Percentiles rank a stretch among this genome's conserved stretches.
phyloP scores from a whole-genome alignment of 805 yeast species.

The Candida endomychidarum region DNA sequence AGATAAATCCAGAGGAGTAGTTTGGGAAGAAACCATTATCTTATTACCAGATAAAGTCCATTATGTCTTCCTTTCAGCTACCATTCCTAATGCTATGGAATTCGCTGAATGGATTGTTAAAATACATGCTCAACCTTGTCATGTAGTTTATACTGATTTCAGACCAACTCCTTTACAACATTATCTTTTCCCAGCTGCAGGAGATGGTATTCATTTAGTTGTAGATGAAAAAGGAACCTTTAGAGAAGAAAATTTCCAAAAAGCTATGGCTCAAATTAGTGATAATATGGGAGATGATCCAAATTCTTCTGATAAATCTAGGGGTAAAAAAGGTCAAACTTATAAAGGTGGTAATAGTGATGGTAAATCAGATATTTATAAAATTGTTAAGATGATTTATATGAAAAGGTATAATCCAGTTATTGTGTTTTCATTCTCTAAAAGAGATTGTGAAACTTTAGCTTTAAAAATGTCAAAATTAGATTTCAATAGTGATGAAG shows the following conservation, averaged over 20 bases:
- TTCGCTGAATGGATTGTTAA: slow-evolving; percentile 98
- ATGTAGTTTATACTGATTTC: slow-evolving; percentile 97
- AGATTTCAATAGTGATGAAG: slow-evolving; percentile 92
- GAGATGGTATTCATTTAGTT: slow-evolving; percentile 95
- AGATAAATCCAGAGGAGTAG: slow-evolving; percentile 96
- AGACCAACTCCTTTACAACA: slow-evolving; percentile 99
- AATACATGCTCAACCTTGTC: slow-evolving; percentile 95
- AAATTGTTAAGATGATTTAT: slow-evolving; percentile 98
- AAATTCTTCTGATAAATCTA: slow-evolving; percentile 52
- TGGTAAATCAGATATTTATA: slow-evolving; percentile 83
- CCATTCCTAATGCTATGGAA: slow-evolving; percentile 98
- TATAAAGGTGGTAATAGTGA: slow-evolving; percentile 84
- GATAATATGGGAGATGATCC: slow-evolving; percentile 86
- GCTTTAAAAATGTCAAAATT: slow-evolving; percentile 95
- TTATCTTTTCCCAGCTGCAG: slow-evolving; percentile 96
- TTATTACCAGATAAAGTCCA: slow-evolving; percentile 97
- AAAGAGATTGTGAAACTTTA: slow-evolving; percentile 92
- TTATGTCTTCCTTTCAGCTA: slow-evolving; percentile 87
- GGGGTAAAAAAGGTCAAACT: slow-evolving; percentile 76
- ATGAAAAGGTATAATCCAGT: slow-evolving; percentile 95
- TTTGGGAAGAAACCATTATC: slow-evolving; percentile 98
- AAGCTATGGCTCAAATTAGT: slow-evolving; percentile 93
- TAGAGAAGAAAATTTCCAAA: slow-evolving; percentile 96
- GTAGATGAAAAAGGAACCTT: slow-evolving; percentile 96
- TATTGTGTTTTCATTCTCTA: slow-evolving; percentile 96